Conservation (phyloP, 192 early-diverging fungal genomes). For the Entomortierella beljakovae region DNA sequence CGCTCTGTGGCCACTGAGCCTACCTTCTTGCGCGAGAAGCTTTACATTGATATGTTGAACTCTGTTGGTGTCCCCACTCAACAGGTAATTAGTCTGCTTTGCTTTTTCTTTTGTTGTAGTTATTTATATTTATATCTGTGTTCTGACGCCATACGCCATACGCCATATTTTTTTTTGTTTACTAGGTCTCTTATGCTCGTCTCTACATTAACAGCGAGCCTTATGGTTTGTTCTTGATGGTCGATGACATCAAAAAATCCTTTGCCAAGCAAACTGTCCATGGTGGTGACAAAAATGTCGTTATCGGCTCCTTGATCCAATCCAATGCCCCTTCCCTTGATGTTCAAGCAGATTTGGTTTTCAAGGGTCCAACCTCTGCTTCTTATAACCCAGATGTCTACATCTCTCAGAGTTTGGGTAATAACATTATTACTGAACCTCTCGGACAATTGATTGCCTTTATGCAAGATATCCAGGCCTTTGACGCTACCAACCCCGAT, state of each 20-base stretch:
- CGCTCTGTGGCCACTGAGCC: constrained; percentile 60
- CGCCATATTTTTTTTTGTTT: not conserved
- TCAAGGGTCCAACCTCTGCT: constrained; percentile 22
- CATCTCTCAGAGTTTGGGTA: constrained; percentile 27
- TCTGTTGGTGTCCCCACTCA: constrained; percentile 58
- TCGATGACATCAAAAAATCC: constrained; percentile 59
- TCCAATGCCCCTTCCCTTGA: constrained; percentile 28
- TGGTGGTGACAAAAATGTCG: constrained; percentile 17
- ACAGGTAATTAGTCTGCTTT: constrained; percentile 30
- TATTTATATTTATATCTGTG: too few relatives aligned
- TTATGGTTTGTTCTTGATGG: constrained; percentile 60
- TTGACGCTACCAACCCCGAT: constrained; percentile 26
- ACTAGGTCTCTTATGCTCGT: constrained; percentile 52
- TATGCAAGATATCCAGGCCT: constrained; percentile 44
- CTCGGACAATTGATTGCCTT: constrained; percentile 46
- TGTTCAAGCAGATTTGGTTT: constrained; percentile 49
- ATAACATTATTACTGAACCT: constrained; percentile 24
- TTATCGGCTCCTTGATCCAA: constrained; percentile 39
- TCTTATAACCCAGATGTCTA: constrained; percentile 49
- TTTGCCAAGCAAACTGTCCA: constrained; percentile 50
- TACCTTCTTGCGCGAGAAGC: constrained; percentile 56
- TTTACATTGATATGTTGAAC: constrained; percentile 55
- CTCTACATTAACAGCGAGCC: constrained; percentile 57
- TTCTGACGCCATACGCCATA: not conserved
- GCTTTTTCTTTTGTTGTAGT: too few relatives aligned